Evolutionary conservation across 2,329 filamentous ascomycete species (phyloP), one percentile per base, ranked within the genome.

Genomic region (Diaporthe velutina): DNA sequence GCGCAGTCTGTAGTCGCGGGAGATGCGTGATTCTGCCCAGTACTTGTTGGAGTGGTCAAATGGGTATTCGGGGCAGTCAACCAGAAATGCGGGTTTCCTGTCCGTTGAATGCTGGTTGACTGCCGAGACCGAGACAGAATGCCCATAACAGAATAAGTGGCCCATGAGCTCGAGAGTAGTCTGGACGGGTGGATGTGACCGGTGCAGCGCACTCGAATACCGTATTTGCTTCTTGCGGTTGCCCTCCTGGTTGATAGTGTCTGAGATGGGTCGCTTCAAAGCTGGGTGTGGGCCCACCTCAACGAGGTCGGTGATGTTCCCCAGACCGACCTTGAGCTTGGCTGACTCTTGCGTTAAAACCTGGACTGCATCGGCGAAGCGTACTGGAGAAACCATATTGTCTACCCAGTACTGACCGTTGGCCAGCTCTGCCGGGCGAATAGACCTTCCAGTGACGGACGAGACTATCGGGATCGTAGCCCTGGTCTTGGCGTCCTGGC

Each of bases 31-130:
- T 7, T 85, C 83, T 4, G 75, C 61, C 83, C 83, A 85, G 70
- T 82, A 82, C 0, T 58, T 78, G 2, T 79, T 78, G 17, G 81
- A 80, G 52, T 81, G 81, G 40, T 84, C 79, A 74, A 83, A 85
- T 1, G 82, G 80, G 70, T 85, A 85, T 15, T 79, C 67, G 6
- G 67, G 50, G 33, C 45, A 67, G 30, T 67, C 67, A 25, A 70
- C 67, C 78, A 81, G 38, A 82, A 75, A 67, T 5, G 57, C 60
- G 12, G 57, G 70, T 4, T n/a, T 80, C 5, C 85, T 82, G 13
- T 84, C 80, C 0, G 75, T 30, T 13, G 57, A n/a, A 7, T 70
- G 70, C 48, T 76, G 76, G 58, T 81, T 82, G n/a, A 75, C 79
- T 4, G 75, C 74, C 3, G 77, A 61, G 35, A 81, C 71, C 2